phyloP scores from a whole-genome alignment of 345 rosid genomes.

The Arabidopsis arenosa region DNA sequence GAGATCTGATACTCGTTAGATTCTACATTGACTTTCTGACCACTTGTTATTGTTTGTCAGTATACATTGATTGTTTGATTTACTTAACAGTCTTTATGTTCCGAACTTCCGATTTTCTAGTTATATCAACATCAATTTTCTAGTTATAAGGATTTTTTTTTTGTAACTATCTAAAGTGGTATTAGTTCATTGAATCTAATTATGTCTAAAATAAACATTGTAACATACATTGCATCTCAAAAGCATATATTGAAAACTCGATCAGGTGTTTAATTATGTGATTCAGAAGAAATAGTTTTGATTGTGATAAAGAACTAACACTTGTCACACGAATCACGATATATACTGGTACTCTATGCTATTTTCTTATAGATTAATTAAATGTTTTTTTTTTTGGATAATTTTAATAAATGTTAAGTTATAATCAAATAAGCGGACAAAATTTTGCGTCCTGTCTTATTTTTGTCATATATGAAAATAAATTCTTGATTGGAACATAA shows the following conservation, averaged over 20 bases:
- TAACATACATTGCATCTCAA: conserved; percentile 20
- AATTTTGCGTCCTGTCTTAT: neutral
- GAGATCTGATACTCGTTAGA: conserved; percentile 22
- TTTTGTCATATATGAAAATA: conserved; percentile 21
- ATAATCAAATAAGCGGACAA: neutral
- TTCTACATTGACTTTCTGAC: conserved; percentile 32
- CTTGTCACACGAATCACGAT: neutral
- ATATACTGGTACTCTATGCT: conserved; percentile 7
- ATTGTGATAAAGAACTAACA: conserved; percentile 32
- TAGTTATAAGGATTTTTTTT: conserved; percentile 17
- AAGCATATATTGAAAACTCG: neutral
- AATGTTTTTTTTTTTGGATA: neutral
- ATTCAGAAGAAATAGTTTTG: conserved; percentile 20
- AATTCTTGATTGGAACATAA: conserved; percentile 15
- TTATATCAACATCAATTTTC: neutral
- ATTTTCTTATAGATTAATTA: neutral
- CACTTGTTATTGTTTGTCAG: neutral
- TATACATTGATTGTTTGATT: neutral
- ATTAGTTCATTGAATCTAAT: conserved; percentile 21
- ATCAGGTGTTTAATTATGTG: neutral
- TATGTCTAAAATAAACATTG: neutral
- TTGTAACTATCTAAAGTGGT: conserved; percentile 12
- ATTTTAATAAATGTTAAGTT: conserved; percentile 5
- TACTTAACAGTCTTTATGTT: neutral
- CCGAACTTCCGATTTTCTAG: neutral